Percentiles rank a stretch among this genome's conserved stretches.
These are phyloP conservation scores for Pilaira anomala DNA, from an alignment of 192 early-diverging fungal genomes.

Conservation along the genomic window DNA sequence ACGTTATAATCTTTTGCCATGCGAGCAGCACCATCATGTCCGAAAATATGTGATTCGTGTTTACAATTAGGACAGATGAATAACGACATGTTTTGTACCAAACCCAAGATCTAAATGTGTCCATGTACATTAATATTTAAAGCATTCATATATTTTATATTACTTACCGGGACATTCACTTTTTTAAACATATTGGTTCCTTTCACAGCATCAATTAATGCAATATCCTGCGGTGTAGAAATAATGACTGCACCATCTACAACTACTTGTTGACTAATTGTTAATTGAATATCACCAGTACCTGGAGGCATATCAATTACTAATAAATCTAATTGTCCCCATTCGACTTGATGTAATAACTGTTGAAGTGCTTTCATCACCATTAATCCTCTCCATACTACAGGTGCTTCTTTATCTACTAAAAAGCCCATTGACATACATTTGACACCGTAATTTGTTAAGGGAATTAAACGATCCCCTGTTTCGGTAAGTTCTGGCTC, in stretches of 20 bases:
- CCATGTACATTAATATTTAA: no score
- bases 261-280: slow-evolving; percentile 74
- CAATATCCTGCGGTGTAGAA: slow-evolving; percentile 90
- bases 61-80: slow-evolving; percentile 79
- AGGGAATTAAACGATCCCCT: slow-evolving; percentile 61
- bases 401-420: slow-evolving; percentile 63
- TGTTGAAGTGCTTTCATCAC: slow-evolving; percentile 92
- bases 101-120: slow-evolving; percentile 75
- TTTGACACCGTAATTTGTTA: slow-evolving; percentile 83
- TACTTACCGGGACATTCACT: slow-evolving; percentile 73
- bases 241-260: slow-evolving; percentile 78
- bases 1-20: slow-evolving; percentile 65
- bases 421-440: slow-evolving; percentile 94
- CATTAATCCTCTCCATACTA: slow-evolving; percentile 93
- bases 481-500: slow-evolving; percentile 61
- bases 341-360: slow-evolving; percentile 79
- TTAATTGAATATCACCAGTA: slow-evolving; percentile 87
- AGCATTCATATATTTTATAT: neutral
- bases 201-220: slow-evolving; percentile 74
- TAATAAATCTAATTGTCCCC: slow-evolving; percentile 71
- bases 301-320: slow-evolving; percentile 93
- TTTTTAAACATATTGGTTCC: slow-evolving; percentile 83
- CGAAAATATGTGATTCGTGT: slow-evolving; percentile 79
- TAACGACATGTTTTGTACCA: slow-evolving; percentile 87
- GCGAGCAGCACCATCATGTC: slow-evolving; percentile 52